phyloP scores from a whole-genome alignment of 768 basidiomycete genomes.

The Roridomyces roridus region DNA sequence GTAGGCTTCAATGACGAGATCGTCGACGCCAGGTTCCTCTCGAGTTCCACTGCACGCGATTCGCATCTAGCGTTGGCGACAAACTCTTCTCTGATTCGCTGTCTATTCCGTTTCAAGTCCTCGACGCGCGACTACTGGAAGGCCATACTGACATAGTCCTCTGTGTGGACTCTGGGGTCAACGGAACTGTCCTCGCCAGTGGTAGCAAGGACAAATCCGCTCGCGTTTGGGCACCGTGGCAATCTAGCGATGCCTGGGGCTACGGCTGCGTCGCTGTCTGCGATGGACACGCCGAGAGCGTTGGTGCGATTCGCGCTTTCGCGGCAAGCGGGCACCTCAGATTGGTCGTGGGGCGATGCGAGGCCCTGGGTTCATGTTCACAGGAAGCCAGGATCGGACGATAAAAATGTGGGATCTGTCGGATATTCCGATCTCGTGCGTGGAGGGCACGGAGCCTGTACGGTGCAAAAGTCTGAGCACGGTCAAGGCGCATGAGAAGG shows the following conservation, averaged over 20 bases:
- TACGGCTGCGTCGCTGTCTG: slow-evolving; percentile 87
- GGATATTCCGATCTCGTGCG: slow-evolving; percentile 43
- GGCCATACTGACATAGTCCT: slow-evolving; percentile 95
- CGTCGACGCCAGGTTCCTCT: slow-evolving; percentile 85
- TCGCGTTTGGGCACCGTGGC: slow-evolving; percentile 74
- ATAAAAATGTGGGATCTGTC: slow-evolving; percentile 99
- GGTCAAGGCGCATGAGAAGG: slow-evolving; percentile 94
- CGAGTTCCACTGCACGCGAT: slow-evolving; percentile 48
- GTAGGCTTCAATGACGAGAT: slow-evolving; percentile 99
- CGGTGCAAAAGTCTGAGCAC: slow-evolving; percentile 83
- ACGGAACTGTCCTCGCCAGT: slow-evolving; percentile 79
- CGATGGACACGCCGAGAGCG: slow-evolving; percentile 93
- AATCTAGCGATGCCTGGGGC: slow-evolving; percentile 40
- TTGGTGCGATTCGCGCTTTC: slow-evolving; percentile 90
- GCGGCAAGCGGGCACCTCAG: slow-evolving; percentile 46
- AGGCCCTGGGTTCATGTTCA: slow-evolving; percentile 77
- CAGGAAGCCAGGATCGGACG: slow-evolving; percentile 95
- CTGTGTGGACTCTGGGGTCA: slow-evolving; percentile 71
- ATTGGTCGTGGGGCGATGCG: slow-evolving; percentile 23
- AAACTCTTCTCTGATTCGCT: slow-evolving; percentile 93
- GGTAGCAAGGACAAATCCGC: slow-evolving; percentile 93
- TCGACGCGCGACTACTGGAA: slow-evolving; percentile 85
- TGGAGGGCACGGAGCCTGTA: slow-evolving; percentile 35
- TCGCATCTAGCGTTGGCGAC: slow-evolving; percentile 93
- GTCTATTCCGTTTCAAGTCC: slow-evolving; percentile 77